Evolutionary conservation across 1,139 yeast genomes (phyloP), one percentile per base, ranked within the genome.

Genomic region (Kodamaea suecica): DNA sequence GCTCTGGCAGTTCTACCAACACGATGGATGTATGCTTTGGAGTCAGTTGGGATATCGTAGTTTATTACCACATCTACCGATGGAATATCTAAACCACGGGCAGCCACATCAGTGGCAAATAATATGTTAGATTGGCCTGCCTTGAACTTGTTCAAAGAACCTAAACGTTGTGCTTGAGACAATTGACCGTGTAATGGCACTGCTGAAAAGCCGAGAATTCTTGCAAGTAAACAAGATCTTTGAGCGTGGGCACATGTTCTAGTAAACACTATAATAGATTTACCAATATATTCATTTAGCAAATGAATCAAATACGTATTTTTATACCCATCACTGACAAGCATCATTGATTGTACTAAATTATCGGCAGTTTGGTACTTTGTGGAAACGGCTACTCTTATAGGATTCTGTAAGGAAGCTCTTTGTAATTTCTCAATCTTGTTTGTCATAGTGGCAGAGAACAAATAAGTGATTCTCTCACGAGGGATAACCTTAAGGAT

Each of bases 1-100:
- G 98, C 98, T 61, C 98, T 82, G 2, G 98, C 98, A 17, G 98
- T 92, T 69, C 98, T 81, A 23, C 98, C 98, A 13, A 92, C 98
- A 54, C 98, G 75, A 59, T 92, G 98, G 47, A 94, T 90, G 51
- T 94, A 92, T 1, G 97, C 95, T 55, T 94, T 94, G n/a, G 97
- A 88, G 53, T 94, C 97, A 8, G 95, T 92, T 10, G 98, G 99
- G 21, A 92, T 88, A 55, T 90, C 96, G 55, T 87, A 92, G 60
- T 92, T 92, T 42, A 92, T 73, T 32, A 92, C 98, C 36, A 86
- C 72, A 59, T 92, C 98, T 28, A 92, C 98, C 17, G 84, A 73
- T 5, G 98, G 98, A 43, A 92, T 92, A 73, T 92, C 98, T 46
- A 92, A 74, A 40, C 98, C 98, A 65, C 98, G 79, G 2, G 98